phyloP scores from a whole-genome alignment of 1,284 basidiomycete genomes.

The Amylostereum chailletii region DNA sequence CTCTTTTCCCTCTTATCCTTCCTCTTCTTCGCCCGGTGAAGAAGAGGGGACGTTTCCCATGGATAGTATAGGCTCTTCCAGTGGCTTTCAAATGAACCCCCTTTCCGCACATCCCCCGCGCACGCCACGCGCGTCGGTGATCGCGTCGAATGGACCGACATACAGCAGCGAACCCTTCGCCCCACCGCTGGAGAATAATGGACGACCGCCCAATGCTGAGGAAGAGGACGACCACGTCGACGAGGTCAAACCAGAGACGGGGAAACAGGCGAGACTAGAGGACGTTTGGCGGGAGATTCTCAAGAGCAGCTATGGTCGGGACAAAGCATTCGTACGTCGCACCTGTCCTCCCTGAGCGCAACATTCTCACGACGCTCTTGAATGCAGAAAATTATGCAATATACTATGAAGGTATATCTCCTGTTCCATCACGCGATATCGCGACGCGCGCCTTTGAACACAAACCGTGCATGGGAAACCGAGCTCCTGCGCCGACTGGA shows the following conservation, averaged over 20 bases:
- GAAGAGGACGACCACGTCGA: slow-evolving; percentile 34
- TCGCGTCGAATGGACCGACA: slow-evolving; percentile 15
- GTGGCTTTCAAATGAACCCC: slow-evolving; percentile 71
- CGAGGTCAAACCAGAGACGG: slow-evolving; percentile 24
- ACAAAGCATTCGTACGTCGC: slow-evolving; percentile 69
- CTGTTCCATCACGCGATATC: slow-evolving; percentile 53
- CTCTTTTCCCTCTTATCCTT: slow-evolving; percentile 13
- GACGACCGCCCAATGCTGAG: slow-evolving; percentile 25
- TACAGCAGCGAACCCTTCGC: slow-evolving; percentile 29
- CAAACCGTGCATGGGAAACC: slow-evolving; percentile 41
- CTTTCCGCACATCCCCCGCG: slow-evolving; percentile 69
- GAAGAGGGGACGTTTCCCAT: slow-evolving; percentile 33
- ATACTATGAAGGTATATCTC: slow-evolving; percentile 65
- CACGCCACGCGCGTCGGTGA: slow-evolving; percentile 52
- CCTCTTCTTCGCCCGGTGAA: slow-evolving; percentile 29
- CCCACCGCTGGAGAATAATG: slow-evolving; percentile 27
- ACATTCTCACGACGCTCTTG: not conserved
- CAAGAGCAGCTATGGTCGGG: slow-evolving; percentile 64
- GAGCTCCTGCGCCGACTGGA: slow-evolving; percentile 50
- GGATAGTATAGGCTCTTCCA: slow-evolving; percentile 29
- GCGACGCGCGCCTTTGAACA: slow-evolving; percentile 35
- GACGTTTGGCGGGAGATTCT: slow-evolving; percentile 74
- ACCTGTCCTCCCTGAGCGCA: slow-evolving; percentile 1
- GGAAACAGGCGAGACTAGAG: slow-evolving; percentile 40
- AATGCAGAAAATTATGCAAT: slow-evolving; percentile 73